Evolutionary conservation across 257 asterid genomes (phyloP).

Genomic region (Leptodermis oblonga): DNA sequence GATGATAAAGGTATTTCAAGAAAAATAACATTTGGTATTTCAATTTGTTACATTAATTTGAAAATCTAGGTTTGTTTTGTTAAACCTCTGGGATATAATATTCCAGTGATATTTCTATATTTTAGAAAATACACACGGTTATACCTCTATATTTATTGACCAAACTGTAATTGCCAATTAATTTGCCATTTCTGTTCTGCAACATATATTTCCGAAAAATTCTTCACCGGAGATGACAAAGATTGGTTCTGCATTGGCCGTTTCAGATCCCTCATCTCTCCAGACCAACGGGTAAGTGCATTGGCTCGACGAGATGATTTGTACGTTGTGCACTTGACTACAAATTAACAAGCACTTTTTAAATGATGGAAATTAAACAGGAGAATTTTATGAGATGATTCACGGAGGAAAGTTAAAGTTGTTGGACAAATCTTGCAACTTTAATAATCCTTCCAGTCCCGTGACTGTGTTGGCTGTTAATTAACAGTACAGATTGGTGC

Average conservation of each 20-base stretch:
- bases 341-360: not conserved
- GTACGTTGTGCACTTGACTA: too few species aligned
- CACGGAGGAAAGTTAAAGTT: slow-evolving; percentile 11
- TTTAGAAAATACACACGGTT: too few species aligned
- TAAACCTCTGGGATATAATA: too few species aligned
- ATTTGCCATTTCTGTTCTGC: slow-evolving; percentile 46
- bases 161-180: too few species aligned
- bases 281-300: slow-evolving; percentile 40
- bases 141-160: too few species aligned
- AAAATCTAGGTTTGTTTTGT: too few species aligned
- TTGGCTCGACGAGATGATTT: not conserved
- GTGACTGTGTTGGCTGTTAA: slow-evolving; percentile 54
- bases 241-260: slow-evolving; percentile 13
- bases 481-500: slow-evolving; percentile 12
- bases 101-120: too few species aligned
- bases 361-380: slow-evolving; percentile 25
- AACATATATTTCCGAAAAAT: slow-evolving; percentile 26
- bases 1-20: too few species aligned
- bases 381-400: slow-evolving; percentile 33
- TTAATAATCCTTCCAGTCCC: slow-evolving; percentile 46
- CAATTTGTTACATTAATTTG: too few species aligned
- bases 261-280: slow-evolving; percentile 33
- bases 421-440: not conserved
- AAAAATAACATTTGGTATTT: too few species aligned
- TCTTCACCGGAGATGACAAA: not conserved